Conservation (phyloP, 2,329 filamentous ascomycete genomes). For the Bipolaris gigantea region DNA sequence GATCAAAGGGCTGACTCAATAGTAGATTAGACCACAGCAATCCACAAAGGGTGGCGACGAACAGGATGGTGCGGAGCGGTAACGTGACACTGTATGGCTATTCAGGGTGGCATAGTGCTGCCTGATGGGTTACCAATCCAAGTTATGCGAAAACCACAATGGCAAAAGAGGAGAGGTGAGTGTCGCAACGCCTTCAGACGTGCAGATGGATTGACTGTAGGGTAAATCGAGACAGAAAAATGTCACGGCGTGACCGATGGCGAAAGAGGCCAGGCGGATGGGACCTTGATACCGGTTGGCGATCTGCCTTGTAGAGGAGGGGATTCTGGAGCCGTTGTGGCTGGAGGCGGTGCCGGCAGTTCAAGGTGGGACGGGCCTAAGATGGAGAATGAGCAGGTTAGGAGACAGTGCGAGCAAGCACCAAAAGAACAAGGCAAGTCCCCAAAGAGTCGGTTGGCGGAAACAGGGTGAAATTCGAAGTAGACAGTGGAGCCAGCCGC, state of each 20-base stretch:
- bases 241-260: constrained; percentile 27
- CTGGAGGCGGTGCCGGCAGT: constrained; percentile 39
- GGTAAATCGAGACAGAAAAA: constrained; percentile 23
- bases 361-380: constrained; percentile 30
- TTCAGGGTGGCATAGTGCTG: constrained; percentile 42
- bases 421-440: constrained; percentile 19
- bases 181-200: constrained; percentile 20
- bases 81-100: constrained; percentile 35
- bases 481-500: constrained; percentile 31
- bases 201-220: constrained; percentile 18
- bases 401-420: constrained; percentile 29
- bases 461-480: constrained; percentile 26
- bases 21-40: constrained; percentile 9
- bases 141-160: constrained; percentile 22
- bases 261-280: constrained; percentile 32
- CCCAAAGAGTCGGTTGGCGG: constrained; percentile 25
- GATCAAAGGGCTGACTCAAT: constrained; percentile 28
- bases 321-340: constrained; percentile 30
- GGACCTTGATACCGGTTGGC: constrained; percentile 28
- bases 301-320: constrained; percentile 40
- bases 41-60: constrained; percentile 12
- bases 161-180: constrained; percentile 13
- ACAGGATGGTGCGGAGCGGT: constrained; percentile 20
- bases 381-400: constrained; percentile 25
- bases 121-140: constrained; percentile 25